These are phyloP conservation scores for Poteriospumella lacustris DNA, from an alignment of 108 stramenopile genomes.

Conservation along the genomic window DNA sequence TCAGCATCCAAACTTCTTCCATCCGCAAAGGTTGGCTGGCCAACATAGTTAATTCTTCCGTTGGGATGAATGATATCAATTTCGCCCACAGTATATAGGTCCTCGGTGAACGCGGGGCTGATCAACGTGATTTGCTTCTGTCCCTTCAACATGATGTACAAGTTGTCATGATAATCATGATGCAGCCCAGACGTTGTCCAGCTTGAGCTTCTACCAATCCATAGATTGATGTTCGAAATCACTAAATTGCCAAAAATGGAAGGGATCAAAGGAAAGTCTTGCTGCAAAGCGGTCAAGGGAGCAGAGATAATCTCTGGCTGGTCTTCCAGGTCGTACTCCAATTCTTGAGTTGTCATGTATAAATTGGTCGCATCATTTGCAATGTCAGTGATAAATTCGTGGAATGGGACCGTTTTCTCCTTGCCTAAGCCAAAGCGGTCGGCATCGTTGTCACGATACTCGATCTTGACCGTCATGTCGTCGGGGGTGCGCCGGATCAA, in stretches of 20 bases:
- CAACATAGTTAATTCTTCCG: slow-evolving; percentile 74
- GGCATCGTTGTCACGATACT: slow-evolving; percentile 22
- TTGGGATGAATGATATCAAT: slow-evolving; percentile 70
- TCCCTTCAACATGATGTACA: slow-evolving; percentile 78
- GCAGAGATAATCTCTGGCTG: slow-evolving; percentile 39
- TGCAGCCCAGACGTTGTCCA: slow-evolving; percentile 73
- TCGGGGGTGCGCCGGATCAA: not conserved
- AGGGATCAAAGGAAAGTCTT: slow-evolving; percentile 65
- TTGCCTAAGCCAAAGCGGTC: slow-evolving; percentile 42
- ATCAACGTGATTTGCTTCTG: slow-evolving; percentile 73
- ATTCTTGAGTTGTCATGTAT: slow-evolving; percentile 49
- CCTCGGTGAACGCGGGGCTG: slow-evolving; percentile 46
- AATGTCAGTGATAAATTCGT: slow-evolving; percentile 39
- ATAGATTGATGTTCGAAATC: slow-evolving; percentile 73
- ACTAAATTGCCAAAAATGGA: slow-evolving; percentile 61
- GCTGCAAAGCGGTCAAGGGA: slow-evolving; percentile 35
- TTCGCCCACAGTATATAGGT: slow-evolving; percentile 68
- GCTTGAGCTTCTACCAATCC: slow-evolving; percentile 63
- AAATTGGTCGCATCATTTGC: slow-evolving; percentile 31
- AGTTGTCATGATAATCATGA: slow-evolving; percentile 98
- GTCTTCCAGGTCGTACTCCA: slow-evolving; percentile 32
- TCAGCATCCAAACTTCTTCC: slow-evolving; percentile 48
- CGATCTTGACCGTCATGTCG: slow-evolving; percentile 40
- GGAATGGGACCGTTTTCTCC: slow-evolving; percentile 43
- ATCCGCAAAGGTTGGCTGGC: slow-evolving; percentile 42